Evolutionary conservation across 352 stramenopile genomes (phyloP), one percentile per base, ranked within the genome.

Genomic region (Thalassiosira delicatula): DNA sequence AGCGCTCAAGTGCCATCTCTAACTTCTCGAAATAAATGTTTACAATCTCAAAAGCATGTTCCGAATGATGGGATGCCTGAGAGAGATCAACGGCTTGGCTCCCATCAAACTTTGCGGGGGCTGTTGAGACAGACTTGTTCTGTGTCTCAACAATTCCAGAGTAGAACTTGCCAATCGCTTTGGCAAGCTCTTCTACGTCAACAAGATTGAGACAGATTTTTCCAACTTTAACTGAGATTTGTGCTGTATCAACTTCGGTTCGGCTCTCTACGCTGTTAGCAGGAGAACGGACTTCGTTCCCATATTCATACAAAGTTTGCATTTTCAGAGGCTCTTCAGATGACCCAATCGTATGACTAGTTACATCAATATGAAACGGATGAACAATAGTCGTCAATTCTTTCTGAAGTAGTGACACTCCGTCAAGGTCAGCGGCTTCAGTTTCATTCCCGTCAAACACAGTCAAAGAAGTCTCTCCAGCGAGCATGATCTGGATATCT

Each of bases 401-500:
- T 59, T 79, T 70, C 54, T 27, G 19, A 19, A 76, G n/a, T 25
- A 42, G 9, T 49, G 54, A 33, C 29, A 79, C 37, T 59, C 49
- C 78, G 65, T 70, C 42, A 37, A 85, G 46, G 51, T 84, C 51
- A 12, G 66, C 54, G 27, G 66, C 44, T 46, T 81, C 70, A 68
- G 62, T 44, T 59, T 60, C 5, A 8, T 56, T 35, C 27, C 59
- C 73, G 53, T 37, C 66, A 4, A 70, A 72, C 4, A 53, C 60
- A 62, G 32, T 17, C 7, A 30, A 32, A 40, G 12, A 40, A 44
- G 42, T 32, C 19, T 70, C 63, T 0, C 42, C 19, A 42, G 79
- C 66, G 85, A 92, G 90, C 57, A 88, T 91, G 3, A 87, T 84
- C 70, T 91, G 77, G 14, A 94, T 89, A 54, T 92, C 83, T 53